Evolutionary conservation across 306 rosid genomes (phyloP).

Genomic region (Malus asiatica): DNA sequence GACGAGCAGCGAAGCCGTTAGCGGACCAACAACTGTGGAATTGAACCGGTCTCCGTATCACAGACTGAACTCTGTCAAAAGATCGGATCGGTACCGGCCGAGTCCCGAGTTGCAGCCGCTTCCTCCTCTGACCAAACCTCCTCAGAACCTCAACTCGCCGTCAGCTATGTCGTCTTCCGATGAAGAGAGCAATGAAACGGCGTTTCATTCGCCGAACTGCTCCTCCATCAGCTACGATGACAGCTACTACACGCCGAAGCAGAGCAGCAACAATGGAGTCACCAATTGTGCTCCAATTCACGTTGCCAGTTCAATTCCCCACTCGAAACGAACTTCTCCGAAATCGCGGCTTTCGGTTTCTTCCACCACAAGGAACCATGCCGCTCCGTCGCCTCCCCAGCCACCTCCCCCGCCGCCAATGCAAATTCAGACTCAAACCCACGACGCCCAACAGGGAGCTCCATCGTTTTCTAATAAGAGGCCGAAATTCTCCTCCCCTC

Average conservation of each 20-base stretch:
- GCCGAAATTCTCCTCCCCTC: conserved; percentile 68
- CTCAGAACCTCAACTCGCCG: conserved; percentile 30
- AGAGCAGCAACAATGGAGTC: conserved; percentile 1
- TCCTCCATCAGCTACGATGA: conserved; percentile 60
- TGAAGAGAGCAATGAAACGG: conserved; percentile 46
- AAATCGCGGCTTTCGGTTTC: conserved; percentile 50
- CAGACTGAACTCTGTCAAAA: conserved; percentile 60
- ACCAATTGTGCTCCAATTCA: conserved; percentile 29
- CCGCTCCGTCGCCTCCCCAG: conserved; percentile 26
- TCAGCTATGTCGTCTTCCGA: conserved; percentile 42
- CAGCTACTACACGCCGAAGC: conserved; percentile 58
- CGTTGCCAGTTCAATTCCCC: conserved; percentile 32
- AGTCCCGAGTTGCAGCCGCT: conserved; percentile 95
- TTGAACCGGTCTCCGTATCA: conserved; percentile 61
- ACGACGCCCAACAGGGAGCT: background rate
- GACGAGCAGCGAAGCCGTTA: conserved; percentile 14
- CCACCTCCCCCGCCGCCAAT: conserved; percentile 10
- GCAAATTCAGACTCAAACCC: background rate
- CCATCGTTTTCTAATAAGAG: conserved; percentile 24
- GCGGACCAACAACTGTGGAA: conserved; percentile 10
- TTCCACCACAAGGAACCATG: conserved; percentile 27
- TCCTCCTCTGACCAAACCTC: conserved; percentile 55
- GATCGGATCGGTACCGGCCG: conserved; percentile 81
- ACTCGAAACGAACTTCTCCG: conserved; percentile 73
- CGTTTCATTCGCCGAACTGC: conserved; percentile 71